A percentile compares a stretch with the other conserved stretches of the same genome.
Conservation (phyloP, 2,329 filamentous ascomycete genomes). For the Cercospora sesami region DNA sequence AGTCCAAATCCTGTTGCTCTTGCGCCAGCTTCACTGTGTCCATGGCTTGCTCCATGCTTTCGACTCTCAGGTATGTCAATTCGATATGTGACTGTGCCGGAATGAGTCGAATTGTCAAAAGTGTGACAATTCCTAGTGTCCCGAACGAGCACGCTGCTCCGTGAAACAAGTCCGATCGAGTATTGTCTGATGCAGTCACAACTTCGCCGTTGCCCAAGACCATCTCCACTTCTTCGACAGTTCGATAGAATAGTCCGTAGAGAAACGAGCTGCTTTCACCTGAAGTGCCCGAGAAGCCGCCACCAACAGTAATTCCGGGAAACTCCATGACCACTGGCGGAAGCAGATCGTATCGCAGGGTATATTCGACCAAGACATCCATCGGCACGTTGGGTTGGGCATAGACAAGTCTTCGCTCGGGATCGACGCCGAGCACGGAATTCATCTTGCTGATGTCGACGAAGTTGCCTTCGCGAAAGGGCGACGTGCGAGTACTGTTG, state of each 20-base stretch:
- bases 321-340: slow-evolving; percentile 70
- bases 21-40: slow-evolving; percentile 13
- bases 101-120: slow-evolving; percentile 51
- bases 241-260: slow-evolving; percentile 65
- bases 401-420: slow-evolving; percentile 42
- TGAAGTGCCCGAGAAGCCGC: slow-evolving; percentile 64
- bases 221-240: slow-evolving; percentile 62
- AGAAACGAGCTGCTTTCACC: slow-evolving; percentile 67
- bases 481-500: slow-evolving; percentile 47
- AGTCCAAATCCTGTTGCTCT: slow-evolving; percentile 38
- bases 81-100: slow-evolving; percentile 51
- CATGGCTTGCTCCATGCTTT: slow-evolving; percentile 44
- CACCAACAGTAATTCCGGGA: slow-evolving; percentile 67
- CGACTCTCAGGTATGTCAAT: slow-evolving; percentile 48
- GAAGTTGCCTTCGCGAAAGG: slow-evolving; percentile 45
- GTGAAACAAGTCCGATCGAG: slow-evolving; percentile 60
- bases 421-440: slow-evolving; percentile 48
- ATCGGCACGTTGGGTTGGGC: slow-evolving; percentile 70
- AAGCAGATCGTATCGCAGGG: slow-evolving; percentile 56
- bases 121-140: slow-evolving; percentile 64
- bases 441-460: slow-evolving; percentile 47
- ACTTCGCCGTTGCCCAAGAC: slow-evolving; percentile 62
- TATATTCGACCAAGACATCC: slow-evolving; percentile 61
- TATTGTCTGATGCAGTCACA: slow-evolving; percentile 51
- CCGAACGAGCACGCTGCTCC: slow-evolving; percentile 66